Evolutionary conservation across 768 basidiomycete species (phyloP), one percentile per base, ranked within the genome.

Genomic region (Pleurotus platypus): DNA sequence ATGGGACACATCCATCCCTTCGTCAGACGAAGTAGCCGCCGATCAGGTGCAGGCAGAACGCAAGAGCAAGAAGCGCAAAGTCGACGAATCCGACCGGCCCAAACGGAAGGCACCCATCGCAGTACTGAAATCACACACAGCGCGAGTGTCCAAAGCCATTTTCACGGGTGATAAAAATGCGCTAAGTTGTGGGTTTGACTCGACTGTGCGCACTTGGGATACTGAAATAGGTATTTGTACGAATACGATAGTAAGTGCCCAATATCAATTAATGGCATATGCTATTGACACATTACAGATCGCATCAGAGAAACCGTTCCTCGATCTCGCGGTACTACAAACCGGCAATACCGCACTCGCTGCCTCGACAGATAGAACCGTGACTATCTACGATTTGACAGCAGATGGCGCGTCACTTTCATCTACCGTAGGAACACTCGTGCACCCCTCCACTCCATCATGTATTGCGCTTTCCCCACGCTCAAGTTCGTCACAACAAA

Each of bases 181-280:
- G 26, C 84, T 85, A 60, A 92, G 90, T 62, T 88, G 87, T 65
- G 90, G 92, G 0, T 92, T 92, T 66, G 95, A 97, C 70, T 96
- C 94, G 26, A 92, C 92, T 0, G 84, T 98, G 4, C 78, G 93
- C 20, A 74, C 79, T 2, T 99, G 96, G 96, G 93, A 97, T 65
- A 76, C 88, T 2, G 89, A 92, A 62, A 79, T 75, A 39, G 92
- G 89, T 2, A 71, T 92, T 4, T 93, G 89, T 58, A 75, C 78
- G 0, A 68, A 80, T 45, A 91, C 89, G 0, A 83, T 90, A 46
- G 90, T 92, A 61, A 58, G 86, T 75, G 39, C 30, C 30, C 11
- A 11, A 45, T 8, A 55, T 62, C 47, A 35, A 58, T 9, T 11
- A 3, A 9, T 35, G 11, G 11, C 8, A 35, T 11, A 3, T 11